Conservation (phyloP, 805 yeast genomes). For the Priceomyces melissophilus region DNA sequence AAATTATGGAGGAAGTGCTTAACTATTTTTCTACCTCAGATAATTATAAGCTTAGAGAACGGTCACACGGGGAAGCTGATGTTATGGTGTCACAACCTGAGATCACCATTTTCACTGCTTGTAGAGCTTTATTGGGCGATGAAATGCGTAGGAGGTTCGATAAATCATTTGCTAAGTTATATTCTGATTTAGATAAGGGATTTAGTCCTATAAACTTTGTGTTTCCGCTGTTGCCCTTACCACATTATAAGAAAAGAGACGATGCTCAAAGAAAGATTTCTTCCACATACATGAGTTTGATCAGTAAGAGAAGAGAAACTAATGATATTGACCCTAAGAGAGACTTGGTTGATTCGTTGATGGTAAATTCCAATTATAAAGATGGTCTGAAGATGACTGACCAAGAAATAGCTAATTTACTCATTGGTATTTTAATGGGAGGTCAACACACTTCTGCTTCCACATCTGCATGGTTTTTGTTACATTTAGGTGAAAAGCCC, state of each 20-base stretch:
- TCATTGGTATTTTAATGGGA: constrained; percentile 97
- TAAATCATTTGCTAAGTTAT: constrained; percentile 77
- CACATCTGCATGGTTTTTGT: constrained; percentile 90
- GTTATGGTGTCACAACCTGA: constrained; percentile 89
- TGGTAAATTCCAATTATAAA: constrained; percentile 80
- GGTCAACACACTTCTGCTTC: constrained; percentile 98
- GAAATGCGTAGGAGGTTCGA: constrained; percentile 84
- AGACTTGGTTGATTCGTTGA: constrained; percentile 84
- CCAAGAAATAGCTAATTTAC: constrained; percentile 86
- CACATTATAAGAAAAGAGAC: constrained; percentile 81
- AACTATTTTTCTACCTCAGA: constrained; percentile 57
- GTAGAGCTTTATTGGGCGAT: constrained; percentile 85
- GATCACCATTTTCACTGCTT: constrained; percentile 93
- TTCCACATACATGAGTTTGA: constrained; percentile 74
- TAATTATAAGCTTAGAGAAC: constrained; percentile 40
- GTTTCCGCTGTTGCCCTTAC: constrained; percentile 89
- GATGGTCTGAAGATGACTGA: constrained; percentile 95
- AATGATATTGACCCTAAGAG: constrained; percentile 75
- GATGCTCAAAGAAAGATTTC: constrained; percentile 81
- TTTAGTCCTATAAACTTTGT: constrained; percentile 95
- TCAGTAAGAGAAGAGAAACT: constrained; percentile 65
- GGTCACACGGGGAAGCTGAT: constrained; percentile 48
- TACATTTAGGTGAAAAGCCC: constrained; percentile 86
- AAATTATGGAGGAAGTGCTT: constrained; percentile 73
- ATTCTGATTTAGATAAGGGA: constrained; percentile 92